phyloP scores from a whole-genome alignment of 257 asterid species.

The Salvia hispanica region DNA sequence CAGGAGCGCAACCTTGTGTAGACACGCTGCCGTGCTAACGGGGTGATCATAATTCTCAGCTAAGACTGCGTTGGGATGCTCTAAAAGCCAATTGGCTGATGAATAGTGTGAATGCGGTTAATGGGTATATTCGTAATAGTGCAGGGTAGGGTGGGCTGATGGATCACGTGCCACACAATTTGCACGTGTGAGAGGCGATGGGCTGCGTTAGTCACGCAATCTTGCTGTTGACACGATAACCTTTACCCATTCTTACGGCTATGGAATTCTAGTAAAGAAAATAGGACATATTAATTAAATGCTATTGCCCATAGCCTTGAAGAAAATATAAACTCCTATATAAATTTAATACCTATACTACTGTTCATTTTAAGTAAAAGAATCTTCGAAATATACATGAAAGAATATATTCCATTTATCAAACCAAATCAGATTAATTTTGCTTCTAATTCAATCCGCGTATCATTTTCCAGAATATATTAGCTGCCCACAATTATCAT shows the following conservation, averaged over 20 bases:
- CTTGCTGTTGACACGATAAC: slow-evolving; percentile 32
- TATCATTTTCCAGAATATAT: background rate
- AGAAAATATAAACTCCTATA: too few relatives aligned
- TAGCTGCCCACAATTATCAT: background rate
- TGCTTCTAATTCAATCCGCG: slow-evolving; percentile 1
- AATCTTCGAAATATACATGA: slow-evolving; percentile 4
- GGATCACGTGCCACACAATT: slow-evolving; percentile 19
- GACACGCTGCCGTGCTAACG: too few relatives aligned
- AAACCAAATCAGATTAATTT: slow-evolving; percentile 3
- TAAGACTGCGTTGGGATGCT: too few relatives aligned
- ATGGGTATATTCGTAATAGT: too few relatives aligned
- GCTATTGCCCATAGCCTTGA: background rate
- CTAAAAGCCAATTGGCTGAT: too few relatives aligned
- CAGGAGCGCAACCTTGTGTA: too few relatives aligned
- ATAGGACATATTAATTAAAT: slow-evolving; percentile 10
- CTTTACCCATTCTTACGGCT: slow-evolving; percentile 34
- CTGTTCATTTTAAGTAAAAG: background rate
- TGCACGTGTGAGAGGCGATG: slow-evolving; percentile 33
- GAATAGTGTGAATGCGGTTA: too few relatives aligned
- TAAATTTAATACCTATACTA: too few relatives aligned
- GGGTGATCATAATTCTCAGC: too few relatives aligned
- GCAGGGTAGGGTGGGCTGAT: too few relatives aligned
- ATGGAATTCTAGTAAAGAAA: slow-evolving; percentile 25
- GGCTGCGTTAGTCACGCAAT: slow-evolving; percentile 35
- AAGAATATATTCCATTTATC: slow-evolving; percentile 16